phyloP scores from a whole-genome alignment of 1,284 basidiomycete species.

The Pulchroboletus neoregius region DNA sequence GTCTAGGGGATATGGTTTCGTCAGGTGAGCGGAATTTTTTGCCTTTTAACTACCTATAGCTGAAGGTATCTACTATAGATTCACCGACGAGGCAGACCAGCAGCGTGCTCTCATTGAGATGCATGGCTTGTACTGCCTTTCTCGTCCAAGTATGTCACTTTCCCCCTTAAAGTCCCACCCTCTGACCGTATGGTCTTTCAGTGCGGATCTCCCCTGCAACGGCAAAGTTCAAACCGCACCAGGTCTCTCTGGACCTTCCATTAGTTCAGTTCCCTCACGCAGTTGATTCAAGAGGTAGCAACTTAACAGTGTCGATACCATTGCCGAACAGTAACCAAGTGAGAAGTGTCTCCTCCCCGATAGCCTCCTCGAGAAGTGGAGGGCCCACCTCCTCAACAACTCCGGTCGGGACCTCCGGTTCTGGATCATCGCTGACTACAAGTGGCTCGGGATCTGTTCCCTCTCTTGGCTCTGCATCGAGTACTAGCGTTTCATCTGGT shows the following conservation, averaged over 20 bases:
- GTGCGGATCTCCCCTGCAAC: conserved; percentile 90
- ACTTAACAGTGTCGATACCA: conserved; percentile 46
- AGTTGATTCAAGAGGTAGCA: conserved; percentile 32
- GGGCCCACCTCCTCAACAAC: conserved; percentile 37
- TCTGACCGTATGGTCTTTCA: conserved; percentile 33
- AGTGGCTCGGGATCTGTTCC: conserved; percentile 50
- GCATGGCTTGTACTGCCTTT: conserved; percentile 84
- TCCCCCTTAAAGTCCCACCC: conserved; percentile 20
- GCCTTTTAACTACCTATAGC: not conserved
- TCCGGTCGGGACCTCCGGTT: conserved; percentile 47
- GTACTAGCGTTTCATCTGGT: conserved; percentile 43
- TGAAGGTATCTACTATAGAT: conserved; percentile 42
- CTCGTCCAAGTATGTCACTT: conserved; percentile 67
- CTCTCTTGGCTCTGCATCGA: conserved; percentile 55
- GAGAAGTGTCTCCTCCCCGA: conserved; percentile 64
- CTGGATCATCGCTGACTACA: conserved; percentile 48
- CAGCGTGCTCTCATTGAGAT: conserved; percentile 86
- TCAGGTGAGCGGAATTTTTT: conserved; percentile 50
- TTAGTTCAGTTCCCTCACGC: conserved; percentile 44
- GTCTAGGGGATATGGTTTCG: conserved; percentile 88
- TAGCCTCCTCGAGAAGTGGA: conserved; percentile 45
- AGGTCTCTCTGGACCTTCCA: conserved; percentile 44
- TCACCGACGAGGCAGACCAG: conserved; percentile 83
- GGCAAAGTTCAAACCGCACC: conserved; percentile 72
- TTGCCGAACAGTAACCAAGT: conserved; percentile 42